Evolutionary conservation across 768 basidiomycete genomes (phyloP).

Genomic region (Podaxis rugospora): DNA sequence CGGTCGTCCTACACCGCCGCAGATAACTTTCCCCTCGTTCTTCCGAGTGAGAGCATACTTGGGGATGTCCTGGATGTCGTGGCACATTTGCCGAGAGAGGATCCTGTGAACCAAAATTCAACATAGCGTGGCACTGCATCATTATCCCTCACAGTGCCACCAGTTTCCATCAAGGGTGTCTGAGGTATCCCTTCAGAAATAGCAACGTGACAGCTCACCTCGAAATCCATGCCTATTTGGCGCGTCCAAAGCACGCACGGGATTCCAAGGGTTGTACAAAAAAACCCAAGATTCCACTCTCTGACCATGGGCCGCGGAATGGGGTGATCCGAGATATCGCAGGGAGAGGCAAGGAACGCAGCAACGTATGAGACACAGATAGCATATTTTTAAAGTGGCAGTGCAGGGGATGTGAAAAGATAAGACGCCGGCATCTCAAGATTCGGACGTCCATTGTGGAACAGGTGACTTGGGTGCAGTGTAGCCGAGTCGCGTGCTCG

Average conservation of each 20-base stretch:
- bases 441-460: no score
- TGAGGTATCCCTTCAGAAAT: background rate
- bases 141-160: background rate
- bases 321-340: background rate
- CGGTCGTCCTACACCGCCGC: background rate
- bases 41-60: no score
- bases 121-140: background rate
- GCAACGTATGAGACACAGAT: no score
- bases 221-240: background rate
- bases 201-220: background rate
- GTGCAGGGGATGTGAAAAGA: no score
- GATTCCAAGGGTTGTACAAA: background rate
- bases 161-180: background rate
- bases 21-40: no score
- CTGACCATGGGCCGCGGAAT: background rate
- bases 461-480: no score
- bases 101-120: background rate
- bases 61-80: no score
- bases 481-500: no score
- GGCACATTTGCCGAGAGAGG: background rate
- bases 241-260: background rate
- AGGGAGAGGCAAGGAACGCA: no score
- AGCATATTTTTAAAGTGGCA: no score
- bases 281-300: background rate
- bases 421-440: no score